phyloP scores from a whole-genome alignment of 2,329 filamentous ascomycete species.

The Zymoseptoria pseudotritici region DNA sequence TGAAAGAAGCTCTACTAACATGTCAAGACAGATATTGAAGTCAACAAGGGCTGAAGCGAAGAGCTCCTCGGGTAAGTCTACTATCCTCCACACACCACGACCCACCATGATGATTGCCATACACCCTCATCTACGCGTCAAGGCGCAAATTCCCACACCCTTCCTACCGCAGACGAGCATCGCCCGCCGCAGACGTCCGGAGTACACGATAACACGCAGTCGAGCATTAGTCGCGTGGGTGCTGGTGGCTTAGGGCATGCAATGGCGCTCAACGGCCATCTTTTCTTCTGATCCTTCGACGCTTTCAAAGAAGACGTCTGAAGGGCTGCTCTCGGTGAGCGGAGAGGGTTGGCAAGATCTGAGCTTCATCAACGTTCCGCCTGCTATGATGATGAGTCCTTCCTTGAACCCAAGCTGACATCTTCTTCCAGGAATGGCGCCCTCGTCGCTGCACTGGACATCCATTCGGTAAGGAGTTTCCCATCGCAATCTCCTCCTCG shows the following conservation, averaged over 20 bases:
- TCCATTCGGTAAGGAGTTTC: not conserved
- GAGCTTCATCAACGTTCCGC: not conserved
- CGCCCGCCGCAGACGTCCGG: not conserved
- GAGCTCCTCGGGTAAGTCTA: not conserved
- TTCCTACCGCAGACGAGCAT: not conserved
- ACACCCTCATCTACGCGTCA: not conserved
- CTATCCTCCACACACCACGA: too few relatives aligned
- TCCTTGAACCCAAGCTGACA: not conserved
- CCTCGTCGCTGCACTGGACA: not conserved
- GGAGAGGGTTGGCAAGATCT: not conserved
- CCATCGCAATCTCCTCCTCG: not conserved
- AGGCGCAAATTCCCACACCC: not conserved
- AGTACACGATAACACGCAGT: not conserved
- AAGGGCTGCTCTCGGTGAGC: not conserved
- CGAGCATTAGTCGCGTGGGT: not conserved
- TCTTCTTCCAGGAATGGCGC: not conserved
- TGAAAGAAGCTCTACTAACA: not conserved
- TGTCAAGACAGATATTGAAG: not conserved
- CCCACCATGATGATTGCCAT: not conserved
- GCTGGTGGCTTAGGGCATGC: not conserved
- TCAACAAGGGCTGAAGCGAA: not conserved
- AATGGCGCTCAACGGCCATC: not conserved
- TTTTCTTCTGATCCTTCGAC: not conserved
- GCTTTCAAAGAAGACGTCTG: not conserved
- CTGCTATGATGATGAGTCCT: too few relatives aligned